Evolutionary conservation across 179 eudicot genomes (phyloP).

Genomic region (Silene noctiflora): DNA sequence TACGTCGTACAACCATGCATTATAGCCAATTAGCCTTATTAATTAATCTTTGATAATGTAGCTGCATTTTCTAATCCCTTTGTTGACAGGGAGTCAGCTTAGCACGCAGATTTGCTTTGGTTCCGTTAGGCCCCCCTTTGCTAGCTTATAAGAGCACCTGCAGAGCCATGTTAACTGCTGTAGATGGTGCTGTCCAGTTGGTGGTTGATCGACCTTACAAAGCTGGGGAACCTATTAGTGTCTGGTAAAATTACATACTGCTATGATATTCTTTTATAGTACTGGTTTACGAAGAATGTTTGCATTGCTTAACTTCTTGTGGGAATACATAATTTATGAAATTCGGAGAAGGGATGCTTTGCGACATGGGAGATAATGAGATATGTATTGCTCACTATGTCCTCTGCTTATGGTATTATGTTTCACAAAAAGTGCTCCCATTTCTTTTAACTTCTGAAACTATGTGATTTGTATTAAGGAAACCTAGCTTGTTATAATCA

Average conservation of each 20-base stretch:
- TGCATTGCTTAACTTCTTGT: neutral
- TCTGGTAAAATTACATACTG: slow-evolving; percentile 51
- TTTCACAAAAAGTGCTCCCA: slow-evolving; percentile 2
- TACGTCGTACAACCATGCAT: neutral
- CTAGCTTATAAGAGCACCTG: slow-evolving; percentile 92
- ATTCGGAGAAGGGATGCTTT: slow-evolving; percentile 1
- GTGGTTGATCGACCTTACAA: slow-evolving; percentile 87
- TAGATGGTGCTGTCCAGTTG: slow-evolving; percentile 74
- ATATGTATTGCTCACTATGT: neutral
- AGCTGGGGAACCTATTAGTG: slow-evolving; percentile 85
- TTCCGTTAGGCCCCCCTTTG: slow-evolving; percentile 96
- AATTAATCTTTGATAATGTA: neutral
- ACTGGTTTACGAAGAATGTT: neutral
- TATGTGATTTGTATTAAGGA: neutral
- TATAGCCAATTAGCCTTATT: slow-evolving; percentile 5
- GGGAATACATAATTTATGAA: neutral
- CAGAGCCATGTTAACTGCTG: slow-evolving; percentile 92
- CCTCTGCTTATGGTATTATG: slow-evolving; percentile 7
- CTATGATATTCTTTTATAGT: slow-evolving; percentile 1
- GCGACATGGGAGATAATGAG: neutral
- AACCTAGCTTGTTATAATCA: neutral
- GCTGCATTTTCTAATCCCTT: slow-evolving; percentile 16
- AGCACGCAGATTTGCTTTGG: slow-evolving; percentile 98
- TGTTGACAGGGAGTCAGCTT: slow-evolving; percentile 83
- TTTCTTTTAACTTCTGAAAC: neutral